phyloP scores from a whole-genome alignment of 106 monocot genomes.

The Cymbidium sinense region DNA sequence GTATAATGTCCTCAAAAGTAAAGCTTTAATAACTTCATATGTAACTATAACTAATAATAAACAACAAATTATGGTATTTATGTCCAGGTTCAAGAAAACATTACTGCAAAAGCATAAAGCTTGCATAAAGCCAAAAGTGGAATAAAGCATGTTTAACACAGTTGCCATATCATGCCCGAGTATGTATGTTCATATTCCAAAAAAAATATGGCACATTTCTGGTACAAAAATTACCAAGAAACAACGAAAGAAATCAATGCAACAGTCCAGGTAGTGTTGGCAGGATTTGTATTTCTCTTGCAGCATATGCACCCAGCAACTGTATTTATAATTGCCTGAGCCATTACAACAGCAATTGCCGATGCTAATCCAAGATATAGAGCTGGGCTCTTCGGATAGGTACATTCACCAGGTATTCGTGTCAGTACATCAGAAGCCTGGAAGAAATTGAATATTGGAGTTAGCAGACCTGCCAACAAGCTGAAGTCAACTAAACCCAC shows the following conservation, averaged over 20 bases:
- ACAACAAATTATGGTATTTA: no score
- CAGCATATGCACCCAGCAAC: conserved; percentile 92
- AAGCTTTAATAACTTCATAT: no score
- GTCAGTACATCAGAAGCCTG: conserved; percentile 64
- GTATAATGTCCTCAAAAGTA: no score
- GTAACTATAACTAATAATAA: no score
- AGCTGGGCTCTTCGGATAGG: conserved; percentile 76
- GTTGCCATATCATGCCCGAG: not conserved
- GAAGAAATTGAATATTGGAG: not conserved
- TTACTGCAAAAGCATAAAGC: not conserved
- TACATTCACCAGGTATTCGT: conserved; percentile 28
- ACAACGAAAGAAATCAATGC: conserved; percentile 67
- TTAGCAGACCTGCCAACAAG: not conserved
- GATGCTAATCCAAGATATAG: conserved; percentile 59
- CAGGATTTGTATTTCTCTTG: conserved; percentile 44
- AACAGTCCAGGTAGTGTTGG: conserved; percentile 47
- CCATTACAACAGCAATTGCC: conserved; percentile 56
- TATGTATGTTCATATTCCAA: not conserved
- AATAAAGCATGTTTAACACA: not conserved
- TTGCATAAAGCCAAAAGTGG: not conserved
- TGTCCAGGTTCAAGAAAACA: no score
- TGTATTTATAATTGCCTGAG: conserved; percentile 68
- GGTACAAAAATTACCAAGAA: conserved; percentile 56
- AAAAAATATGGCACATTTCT: not conserved
- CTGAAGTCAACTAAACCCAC: not conserved